These are phyloP conservation scores for Pyrrhoderma noxium DNA, from an alignment of 1,284 basidiomycete genomes.

Conservation along the genomic window DNA sequence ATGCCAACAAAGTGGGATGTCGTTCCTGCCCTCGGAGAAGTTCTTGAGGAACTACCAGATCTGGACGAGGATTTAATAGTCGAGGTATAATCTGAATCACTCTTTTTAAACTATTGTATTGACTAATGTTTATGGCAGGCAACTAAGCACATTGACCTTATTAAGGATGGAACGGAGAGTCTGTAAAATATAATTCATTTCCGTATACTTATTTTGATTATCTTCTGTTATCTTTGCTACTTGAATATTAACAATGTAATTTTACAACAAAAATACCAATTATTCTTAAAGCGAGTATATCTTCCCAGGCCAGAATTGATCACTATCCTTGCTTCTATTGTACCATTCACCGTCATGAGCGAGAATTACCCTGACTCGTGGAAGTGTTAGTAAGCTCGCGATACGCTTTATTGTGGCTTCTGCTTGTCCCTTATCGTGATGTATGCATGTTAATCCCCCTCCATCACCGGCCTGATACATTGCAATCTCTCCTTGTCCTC, in stretches of 20 bases:
- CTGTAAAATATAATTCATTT: neutral
- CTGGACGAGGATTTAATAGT: slow-evolving; percentile 51
- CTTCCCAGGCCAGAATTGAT: slow-evolving; percentile 37
- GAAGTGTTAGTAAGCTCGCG: slow-evolving; percentile 30
- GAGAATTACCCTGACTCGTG: slow-evolving; percentile 40
- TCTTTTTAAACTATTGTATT: neutral
- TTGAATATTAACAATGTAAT: neutral
- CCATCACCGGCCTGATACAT: slow-evolving; percentile 20
- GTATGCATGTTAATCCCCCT: slow-evolving; percentile 30
- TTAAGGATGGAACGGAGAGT: slow-evolving; percentile 15
- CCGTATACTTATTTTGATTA: neutral
- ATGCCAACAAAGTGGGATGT: slow-evolving; percentile 64
- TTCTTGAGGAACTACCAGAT: slow-evolving; percentile 48
- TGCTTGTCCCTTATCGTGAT: slow-evolving; percentile 36
- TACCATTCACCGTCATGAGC: slow-evolving; percentile 51
- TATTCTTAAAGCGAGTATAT: slow-evolving; percentile 4
- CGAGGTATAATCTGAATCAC: slow-evolving; percentile 32
- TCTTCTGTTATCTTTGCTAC: neutral
- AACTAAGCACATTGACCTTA: slow-evolving; percentile 11
- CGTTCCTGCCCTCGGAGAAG: slow-evolving; percentile 45
- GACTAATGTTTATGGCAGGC: slow-evolving; percentile 2
- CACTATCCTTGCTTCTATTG: slow-evolving; percentile 33
- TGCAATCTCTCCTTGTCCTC: slow-evolving; percentile 38
- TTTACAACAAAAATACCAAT: neutral
- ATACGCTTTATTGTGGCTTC: slow-evolving; percentile 37